These are phyloP conservation scores for Quercus alba DNA, from an alignment of 306 rosid species.

Conservation along the genomic window DNA sequence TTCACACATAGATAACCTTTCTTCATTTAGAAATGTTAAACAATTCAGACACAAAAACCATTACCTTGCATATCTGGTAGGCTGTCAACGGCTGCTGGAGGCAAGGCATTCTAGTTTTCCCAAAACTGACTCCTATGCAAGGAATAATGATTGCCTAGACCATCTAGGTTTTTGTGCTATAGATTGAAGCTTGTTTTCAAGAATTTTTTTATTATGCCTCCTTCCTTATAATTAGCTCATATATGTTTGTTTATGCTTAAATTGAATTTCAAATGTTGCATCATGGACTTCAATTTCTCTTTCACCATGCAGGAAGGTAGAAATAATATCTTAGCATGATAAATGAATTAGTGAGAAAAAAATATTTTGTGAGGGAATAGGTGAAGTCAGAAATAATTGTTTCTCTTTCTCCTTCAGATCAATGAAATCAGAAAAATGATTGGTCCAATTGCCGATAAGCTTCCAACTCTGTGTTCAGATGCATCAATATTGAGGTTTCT, in stretches of 20 bases:
- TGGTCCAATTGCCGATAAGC: constrained; percentile 61
- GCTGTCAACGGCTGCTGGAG: too few species aligned
- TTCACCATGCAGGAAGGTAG: not conserved
- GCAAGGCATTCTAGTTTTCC: too few species aligned
- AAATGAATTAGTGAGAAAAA: not conserved
- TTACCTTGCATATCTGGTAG: too few species aligned
- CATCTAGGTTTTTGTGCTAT: too few species aligned
- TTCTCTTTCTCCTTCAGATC: constrained; percentile 35
- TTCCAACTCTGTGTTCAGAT: constrained; percentile 48
- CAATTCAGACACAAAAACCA: too few species aligned
- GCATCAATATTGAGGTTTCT: constrained; percentile 65
- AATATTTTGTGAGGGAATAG: not conserved
- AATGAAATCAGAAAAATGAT: constrained; percentile 54
- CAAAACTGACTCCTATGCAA: too few species aligned
- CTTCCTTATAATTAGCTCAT: not conserved
- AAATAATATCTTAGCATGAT: not conserved
- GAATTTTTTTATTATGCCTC: not conserved
- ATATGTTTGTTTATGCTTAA: not conserved
- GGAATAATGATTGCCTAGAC: too few species aligned
- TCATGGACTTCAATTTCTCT: not conserved
- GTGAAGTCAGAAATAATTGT: constrained; percentile 10
- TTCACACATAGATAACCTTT: too few species aligned
- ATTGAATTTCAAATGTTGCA: not conserved
- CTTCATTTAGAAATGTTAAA: too few species aligned
- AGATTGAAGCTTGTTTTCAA: not conserved